Conservation (phyloP, 2,329 filamentous ascomycete species). For the Phoma sp. region DNA sequence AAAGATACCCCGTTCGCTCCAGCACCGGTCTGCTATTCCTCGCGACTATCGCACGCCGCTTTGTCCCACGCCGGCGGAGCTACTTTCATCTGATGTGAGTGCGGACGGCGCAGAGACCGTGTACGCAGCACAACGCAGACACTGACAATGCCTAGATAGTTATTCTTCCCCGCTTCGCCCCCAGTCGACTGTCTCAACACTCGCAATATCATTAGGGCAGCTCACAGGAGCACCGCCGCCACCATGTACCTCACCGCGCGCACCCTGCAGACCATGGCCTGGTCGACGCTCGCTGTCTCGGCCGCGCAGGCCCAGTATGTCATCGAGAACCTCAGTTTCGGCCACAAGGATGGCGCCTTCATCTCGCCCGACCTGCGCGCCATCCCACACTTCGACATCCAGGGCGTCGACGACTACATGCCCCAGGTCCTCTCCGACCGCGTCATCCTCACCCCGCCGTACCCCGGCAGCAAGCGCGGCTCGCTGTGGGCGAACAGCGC, state of each 20-base stretch:
- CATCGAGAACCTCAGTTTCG: constrained; percentile 78
- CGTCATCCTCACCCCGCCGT: constrained; percentile 86
- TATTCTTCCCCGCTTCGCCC: not conserved
- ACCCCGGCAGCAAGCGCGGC: constrained; percentile 83
- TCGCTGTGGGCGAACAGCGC: constrained; percentile 77
- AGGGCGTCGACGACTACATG: constrained; percentile 60
- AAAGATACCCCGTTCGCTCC: constrained; percentile 37
- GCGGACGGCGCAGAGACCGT: not conserved
- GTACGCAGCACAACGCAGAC: not conserved
- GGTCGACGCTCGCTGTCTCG: constrained; percentile 54
- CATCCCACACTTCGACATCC: constrained; percentile 62
- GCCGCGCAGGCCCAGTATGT: constrained; percentile 67
- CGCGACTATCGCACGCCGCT: constrained; percentile 24
- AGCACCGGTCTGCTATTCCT: constrained; percentile 7
- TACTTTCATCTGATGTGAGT: constrained; percentile 15
- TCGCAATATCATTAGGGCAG: not conserved
- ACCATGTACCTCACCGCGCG: constrained; percentile 42
- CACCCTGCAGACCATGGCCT: constrained; percentile 52
- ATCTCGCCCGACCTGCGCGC: constrained; percentile 67
- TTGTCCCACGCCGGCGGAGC: constrained; percentile 28
- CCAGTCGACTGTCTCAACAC: not conserved
- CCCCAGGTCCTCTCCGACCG: constrained; percentile 80
- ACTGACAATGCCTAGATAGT: constrained; percentile 1
- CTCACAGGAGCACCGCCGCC: constrained; percentile 11
- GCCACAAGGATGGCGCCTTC: constrained; percentile 66